These are phyloP conservation scores for Lentinus polychrous DNA, from an alignment of 1,284 basidiomycete species.

Conservation along the genomic window DNA sequence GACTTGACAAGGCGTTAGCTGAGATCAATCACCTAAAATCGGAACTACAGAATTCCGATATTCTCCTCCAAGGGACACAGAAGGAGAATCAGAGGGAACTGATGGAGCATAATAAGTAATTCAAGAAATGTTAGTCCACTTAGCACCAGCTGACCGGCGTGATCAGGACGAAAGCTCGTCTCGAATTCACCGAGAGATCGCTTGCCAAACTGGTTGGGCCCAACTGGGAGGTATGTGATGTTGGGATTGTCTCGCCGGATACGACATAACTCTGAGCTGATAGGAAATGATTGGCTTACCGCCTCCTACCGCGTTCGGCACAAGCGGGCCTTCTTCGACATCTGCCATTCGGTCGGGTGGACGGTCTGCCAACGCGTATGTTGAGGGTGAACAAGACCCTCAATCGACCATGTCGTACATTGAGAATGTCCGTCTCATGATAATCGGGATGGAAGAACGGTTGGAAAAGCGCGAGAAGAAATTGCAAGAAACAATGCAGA, in stretches of 20 bases:
- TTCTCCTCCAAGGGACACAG: slow-evolving; percentile 68
- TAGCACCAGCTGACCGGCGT: background rate
- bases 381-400: slow-evolving; percentile 1
- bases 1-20: no score
- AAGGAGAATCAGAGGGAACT: slow-evolving; percentile 65
- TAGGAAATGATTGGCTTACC: no score
- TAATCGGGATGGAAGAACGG: slow-evolving; percentile 73
- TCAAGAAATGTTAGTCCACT: background rate
- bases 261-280: background rate
- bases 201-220: no score
- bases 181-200: no score
- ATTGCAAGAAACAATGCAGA: slow-evolving; percentile 50
- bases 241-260: no score
- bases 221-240: no score
- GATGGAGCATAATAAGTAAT: slow-evolving; percentile 56
- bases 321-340: slow-evolving; percentile 20
- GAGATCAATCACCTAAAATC: no score
- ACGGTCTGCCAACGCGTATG: background rate
- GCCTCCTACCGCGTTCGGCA: no score
- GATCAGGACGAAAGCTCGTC: slow-evolving; percentile 1
- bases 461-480: slow-evolving; percentile 59
- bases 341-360: slow-evolving; percentile 20
- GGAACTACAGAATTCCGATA: slow-evolving; percentile 20
- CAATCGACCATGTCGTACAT: slow-evolving; percentile 47
- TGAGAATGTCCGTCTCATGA: slow-evolving; percentile 61